A percentile compares a stretch with the other conserved stretches of the same genome.
Conservation (phyloP, 495 filamentous ascomycete genomes). For the Tricharina praecox region DNA sequence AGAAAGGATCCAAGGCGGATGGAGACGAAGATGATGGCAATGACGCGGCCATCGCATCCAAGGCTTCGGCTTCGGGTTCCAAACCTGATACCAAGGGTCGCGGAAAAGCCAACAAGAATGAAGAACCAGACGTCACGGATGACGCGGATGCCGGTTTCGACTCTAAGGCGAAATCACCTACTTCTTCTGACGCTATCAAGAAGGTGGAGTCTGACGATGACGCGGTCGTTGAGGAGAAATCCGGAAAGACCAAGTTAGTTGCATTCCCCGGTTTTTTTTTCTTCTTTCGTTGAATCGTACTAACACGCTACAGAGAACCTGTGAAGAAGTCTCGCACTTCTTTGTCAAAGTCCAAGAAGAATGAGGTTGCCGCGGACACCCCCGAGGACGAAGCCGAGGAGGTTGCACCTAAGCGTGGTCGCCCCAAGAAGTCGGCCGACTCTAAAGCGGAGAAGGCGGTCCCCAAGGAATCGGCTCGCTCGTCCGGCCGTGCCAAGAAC, state of each 20-base stretch:
- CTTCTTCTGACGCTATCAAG: conserved; percentile 8
- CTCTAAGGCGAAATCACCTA: conserved; percentile 9
- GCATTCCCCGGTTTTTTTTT: no score
- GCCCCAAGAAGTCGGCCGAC: conserved; percentile 11
- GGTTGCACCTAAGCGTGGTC: conserved; percentile 15
- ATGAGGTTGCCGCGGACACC: no score
- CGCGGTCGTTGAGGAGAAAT: no score
- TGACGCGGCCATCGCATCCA: background rate
- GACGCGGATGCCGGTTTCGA: no score
- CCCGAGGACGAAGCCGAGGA: conserved; percentile 2
- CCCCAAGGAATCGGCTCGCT: no score
- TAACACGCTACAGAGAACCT: no score
- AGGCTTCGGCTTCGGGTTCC: background rate
- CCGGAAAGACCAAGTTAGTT: no score
- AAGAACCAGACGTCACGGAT: no score
- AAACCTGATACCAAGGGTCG: background rate
- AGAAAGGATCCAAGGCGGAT: conserved; percentile 8
- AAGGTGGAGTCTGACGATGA: conserved; percentile 3
- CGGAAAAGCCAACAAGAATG: conserved; percentile 4
- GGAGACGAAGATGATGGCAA: background rate
- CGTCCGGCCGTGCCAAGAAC: no score
- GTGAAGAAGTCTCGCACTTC: no score
- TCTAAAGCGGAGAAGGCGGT: conserved; percentile 2
- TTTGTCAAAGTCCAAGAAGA: no score
- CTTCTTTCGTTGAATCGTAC: no score